These are phyloP conservation scores for Grosmannia huntii DNA, from an alignment of 2,329 filamentous ascomycete species.

Conservation along the genomic window DNA sequence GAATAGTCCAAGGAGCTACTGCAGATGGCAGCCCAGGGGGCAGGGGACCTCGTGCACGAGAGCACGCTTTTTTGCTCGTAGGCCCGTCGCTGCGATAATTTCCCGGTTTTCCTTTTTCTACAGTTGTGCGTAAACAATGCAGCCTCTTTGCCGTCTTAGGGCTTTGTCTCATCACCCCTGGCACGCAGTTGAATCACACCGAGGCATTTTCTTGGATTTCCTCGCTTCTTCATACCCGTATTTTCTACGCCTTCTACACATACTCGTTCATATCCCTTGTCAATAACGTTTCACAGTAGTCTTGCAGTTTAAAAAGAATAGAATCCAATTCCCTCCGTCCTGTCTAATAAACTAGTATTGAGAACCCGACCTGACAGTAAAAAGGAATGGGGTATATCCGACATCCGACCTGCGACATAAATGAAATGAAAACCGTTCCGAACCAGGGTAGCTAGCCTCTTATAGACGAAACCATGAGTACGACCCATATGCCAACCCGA, in stretches of 20 bases:
- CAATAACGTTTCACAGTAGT: neutral
- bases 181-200: neutral
- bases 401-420: conserved; percentile 1
- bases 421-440: neutral
- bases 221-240: neutral
- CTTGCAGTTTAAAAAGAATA: neutral
- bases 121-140: neutral
- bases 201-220: neutral
- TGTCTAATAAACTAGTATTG: neutral
- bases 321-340: conserved; percentile 1
- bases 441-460: neutral
- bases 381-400: conserved; percentile 6
- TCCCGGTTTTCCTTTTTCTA: neutral
- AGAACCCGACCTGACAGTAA: neutral
- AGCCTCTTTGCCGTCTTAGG: neutral
- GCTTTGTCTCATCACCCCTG: neutral
- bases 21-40: neutral
- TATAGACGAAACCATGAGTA: neutral
- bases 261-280: neutral
- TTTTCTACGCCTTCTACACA: neutral
- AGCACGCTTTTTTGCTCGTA: neutral
- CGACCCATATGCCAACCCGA: neutral
- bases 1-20: neutral
- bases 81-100: neutral
- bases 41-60: neutral